These are phyloP conservation scores for Pseudogymnoascus sp. DNA, from an alignment of 2,329 filamentous ascomycete genomes.

Conservation along the genomic window DNA sequence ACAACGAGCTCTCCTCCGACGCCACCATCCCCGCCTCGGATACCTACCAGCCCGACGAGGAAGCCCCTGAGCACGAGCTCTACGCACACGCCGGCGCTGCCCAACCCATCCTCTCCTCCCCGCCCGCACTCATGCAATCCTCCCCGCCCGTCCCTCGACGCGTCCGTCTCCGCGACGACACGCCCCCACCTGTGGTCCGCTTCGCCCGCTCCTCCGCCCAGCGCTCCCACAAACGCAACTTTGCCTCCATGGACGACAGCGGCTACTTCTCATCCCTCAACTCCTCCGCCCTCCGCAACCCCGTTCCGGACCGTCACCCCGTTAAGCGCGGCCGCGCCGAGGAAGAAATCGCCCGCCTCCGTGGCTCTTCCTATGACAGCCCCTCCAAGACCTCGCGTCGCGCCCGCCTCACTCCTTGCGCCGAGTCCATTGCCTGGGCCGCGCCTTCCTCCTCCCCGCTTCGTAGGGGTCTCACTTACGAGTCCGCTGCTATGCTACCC, in stretches of 20 bases:
- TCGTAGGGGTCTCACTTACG: constrained; percentile 37
- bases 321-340: constrained; percentile 87
- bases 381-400: constrained; percentile 54
- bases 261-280: constrained; percentile 96
- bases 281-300: constrained; percentile 76
- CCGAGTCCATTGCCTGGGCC: constrained; percentile 20
- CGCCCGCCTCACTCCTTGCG: constrained; percentile 33
- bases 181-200: constrained; percentile 62
- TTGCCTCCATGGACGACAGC: constrained; percentile 78
- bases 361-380: constrained; percentile 87
- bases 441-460: constrained; percentile 61
- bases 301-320: constrained; percentile 69
- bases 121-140: constrained; percentile 62
- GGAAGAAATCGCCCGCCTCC: constrained; percentile 87
- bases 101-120: constrained; percentile 57
- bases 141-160: constrained; percentile 72
- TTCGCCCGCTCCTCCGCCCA: constrained; percentile 52
- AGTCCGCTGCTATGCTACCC: constrained; percentile 53
- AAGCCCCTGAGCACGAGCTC: constrained; percentile 41
- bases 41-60: constrained; percentile 24
- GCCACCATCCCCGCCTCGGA: constrained; percentile 69
- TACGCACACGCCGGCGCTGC: constrained; percentile 22
- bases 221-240: constrained; percentile 64
- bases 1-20: constrained; percentile 59
- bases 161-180: constrained; percentile 52